These are phyloP conservation scores for Podochytrium sp. DNA, from an alignment of 192 early-diverging fungal species.

Conservation along the genomic window DNA sequence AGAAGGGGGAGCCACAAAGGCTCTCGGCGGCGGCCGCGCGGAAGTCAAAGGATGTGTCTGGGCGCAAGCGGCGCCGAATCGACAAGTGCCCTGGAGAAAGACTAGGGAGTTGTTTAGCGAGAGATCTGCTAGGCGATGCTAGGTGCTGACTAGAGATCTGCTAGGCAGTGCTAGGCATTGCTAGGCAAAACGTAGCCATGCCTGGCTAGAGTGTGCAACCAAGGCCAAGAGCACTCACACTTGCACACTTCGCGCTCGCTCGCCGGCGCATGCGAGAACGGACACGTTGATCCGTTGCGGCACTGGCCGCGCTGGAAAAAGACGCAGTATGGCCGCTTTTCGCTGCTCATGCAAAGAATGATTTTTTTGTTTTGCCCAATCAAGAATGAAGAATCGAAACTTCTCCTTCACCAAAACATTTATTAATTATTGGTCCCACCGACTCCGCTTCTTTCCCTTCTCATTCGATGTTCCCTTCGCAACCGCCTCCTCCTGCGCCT, in stretches of 20 bases:
- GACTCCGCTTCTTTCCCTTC: neutral
- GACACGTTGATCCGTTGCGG: conserved; percentile 12
- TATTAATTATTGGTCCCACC: conserved; percentile 3
- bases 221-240: neutral
- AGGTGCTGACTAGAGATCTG: too few relatives aligned
- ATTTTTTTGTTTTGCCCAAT: neutral
- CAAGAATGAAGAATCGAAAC: too few relatives aligned
- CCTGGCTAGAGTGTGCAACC: too few relatives aligned
- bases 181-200: too few relatives aligned
- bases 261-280: neutral
- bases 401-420: neutral
- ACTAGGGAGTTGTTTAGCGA: neutral
- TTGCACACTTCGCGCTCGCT: neutral
- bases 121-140: neutral
- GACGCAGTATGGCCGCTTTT: neutral
- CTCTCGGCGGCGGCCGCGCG: neutral
- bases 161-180: too few relatives aligned
- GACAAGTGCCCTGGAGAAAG: conserved; percentile 29
- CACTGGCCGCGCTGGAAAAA: conserved; percentile 18
- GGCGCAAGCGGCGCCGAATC: conserved; percentile 23
- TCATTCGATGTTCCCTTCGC: neutral
- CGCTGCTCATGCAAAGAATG: neutral
- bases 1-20: neutral
- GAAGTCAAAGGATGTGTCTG: conserved; percentile 22
- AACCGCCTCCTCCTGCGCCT: neutral